These are phyloP conservation scores for Adansonia rubrostipa DNA, from an alignment of 441 rosid species.

Conservation along the genomic window DNA sequence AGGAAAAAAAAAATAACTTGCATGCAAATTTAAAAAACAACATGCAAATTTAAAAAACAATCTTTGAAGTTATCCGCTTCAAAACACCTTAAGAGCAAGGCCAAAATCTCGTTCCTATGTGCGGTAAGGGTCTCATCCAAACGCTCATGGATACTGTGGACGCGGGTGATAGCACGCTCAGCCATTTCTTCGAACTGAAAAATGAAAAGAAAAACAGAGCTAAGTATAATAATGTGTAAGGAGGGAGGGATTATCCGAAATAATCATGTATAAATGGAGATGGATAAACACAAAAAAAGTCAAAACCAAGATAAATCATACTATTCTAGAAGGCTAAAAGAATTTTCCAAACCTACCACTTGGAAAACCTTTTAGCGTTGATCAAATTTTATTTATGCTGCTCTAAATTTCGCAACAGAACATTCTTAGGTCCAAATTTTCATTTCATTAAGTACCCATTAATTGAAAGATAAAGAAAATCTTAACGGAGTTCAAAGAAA, in stretches of 20 bases:
- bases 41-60: neutral
- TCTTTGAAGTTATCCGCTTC: neutral
- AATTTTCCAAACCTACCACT: slow-evolving; percentile 38
- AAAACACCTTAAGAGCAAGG: slow-evolving; percentile 78
- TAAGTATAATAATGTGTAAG: neutral
- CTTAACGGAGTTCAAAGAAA: neutral
- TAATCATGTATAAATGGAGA: neutral
- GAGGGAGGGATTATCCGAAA: slow-evolving; percentile 8
- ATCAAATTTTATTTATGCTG: neutral
- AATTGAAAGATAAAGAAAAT: neutral
- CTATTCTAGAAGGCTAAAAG: slow-evolving; percentile 29
- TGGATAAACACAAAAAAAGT: slow-evolving; percentile 21
- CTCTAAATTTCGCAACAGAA: slow-evolving; percentile 23
- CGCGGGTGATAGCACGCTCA: slow-evolving; percentile 67
- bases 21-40: neutral
- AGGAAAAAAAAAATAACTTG: neutral
- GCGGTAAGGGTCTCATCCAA: slow-evolving; percentile 68
- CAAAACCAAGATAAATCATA: slow-evolving; percentile 29
- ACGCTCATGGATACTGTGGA: slow-evolving; percentile 88
- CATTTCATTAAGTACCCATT: neutral
- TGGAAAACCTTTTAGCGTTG: neutral
- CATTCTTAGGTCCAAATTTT: neutral
- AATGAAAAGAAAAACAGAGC: slow-evolving; percentile 5
- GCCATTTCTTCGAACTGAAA: slow-evolving; percentile 46
- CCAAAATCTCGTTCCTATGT: slow-evolving; percentile 82